Evolutionary conservation across 1,284 basidiomycete genomes (phyloP).

Genomic region (Lentinula novae-zelandiae): DNA sequence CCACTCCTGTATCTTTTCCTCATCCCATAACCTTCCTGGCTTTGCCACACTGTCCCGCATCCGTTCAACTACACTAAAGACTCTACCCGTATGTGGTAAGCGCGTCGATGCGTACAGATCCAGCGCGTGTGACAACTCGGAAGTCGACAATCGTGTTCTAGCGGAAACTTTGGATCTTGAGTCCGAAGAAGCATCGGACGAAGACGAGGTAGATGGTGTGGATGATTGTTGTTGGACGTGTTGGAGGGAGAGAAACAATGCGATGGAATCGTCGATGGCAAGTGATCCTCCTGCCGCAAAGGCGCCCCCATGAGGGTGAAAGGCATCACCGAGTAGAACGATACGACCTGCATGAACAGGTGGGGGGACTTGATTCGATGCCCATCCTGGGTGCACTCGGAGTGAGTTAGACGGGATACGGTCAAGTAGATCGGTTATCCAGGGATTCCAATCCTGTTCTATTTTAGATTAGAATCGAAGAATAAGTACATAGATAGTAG

Average conservation of each 20-base stretch:
- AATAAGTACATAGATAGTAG: too few relatives aligned
- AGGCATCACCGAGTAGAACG: constrained; percentile 5
- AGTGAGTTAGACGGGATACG: neutral
- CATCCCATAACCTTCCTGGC: neutral
- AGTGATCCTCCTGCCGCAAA: constrained; percentile 5
- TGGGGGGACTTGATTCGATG: neutral
- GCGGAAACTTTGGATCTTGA: neutral
- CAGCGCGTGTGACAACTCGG: neutral
- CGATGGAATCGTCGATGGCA: constrained; percentile 7
- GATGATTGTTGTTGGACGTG: neutral
- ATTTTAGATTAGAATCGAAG: neutral
- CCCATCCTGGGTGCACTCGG: constrained; percentile 1
- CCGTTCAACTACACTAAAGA: neutral
- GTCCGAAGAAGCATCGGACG: neutral
- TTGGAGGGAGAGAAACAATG: constrained; percentile 4
- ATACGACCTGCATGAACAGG: constrained; percentile 1
- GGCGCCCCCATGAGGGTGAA: constrained; percentile 9
- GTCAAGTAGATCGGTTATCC: neutral
- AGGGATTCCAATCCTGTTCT: constrained; percentile 2
- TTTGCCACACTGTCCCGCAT: neutral
- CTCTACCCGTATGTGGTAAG: neutral
- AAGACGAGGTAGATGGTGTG: neutral
- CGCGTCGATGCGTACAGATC: constrained; percentile 7
- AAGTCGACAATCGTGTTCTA: neutral
- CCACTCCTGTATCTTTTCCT: neutral